These are phyloP conservation scores for Arthromyces matolae DNA, from an alignment of 768 basidiomycete species.

Conservation along the genomic window DNA sequence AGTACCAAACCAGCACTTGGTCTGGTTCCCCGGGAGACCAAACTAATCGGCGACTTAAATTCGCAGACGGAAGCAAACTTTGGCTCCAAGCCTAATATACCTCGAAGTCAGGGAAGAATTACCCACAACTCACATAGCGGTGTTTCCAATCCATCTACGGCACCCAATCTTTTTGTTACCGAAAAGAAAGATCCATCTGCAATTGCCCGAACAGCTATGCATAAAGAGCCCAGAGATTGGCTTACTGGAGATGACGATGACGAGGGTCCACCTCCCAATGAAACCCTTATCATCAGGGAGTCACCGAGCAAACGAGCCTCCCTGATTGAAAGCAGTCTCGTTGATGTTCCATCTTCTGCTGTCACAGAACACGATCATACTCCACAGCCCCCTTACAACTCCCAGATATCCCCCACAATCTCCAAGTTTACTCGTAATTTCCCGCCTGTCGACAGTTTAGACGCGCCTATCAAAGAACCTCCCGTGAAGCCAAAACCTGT, in stretches of 20 bases:
- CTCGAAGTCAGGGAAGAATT: not conserved
- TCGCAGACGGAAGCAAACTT: too few species aligned
- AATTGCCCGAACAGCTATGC: not conserved
- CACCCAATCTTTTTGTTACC: too few species aligned
- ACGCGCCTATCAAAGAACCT: conserved; percentile 10
- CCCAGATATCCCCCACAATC: conserved; percentile 32
- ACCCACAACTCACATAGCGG: not conserved
- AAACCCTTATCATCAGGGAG: conserved; percentile 55
- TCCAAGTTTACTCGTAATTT: conserved; percentile 35
- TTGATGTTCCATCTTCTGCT: conserved; percentile 36
- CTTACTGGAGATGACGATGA: conserved; percentile 65
- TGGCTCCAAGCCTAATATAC: too few species aligned
- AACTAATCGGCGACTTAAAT: too few species aligned
- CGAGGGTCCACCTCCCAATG: conserved; percentile 19
- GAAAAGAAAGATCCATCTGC: not conserved
- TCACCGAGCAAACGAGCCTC: conserved; percentile 74
- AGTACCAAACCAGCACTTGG: too few species aligned
- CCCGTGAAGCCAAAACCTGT: conserved; percentile 52
- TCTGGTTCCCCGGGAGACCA: too few species aligned
- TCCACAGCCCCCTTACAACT: conserved; percentile 14
- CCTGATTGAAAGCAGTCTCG: conserved; percentile 47
- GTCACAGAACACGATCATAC: conserved; percentile 33
- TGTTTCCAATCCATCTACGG: not conserved
- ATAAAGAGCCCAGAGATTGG: conserved; percentile 50
- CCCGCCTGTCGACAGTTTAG: conserved; percentile 29